Percentiles rank a stretch among this genome's conserved stretches.
These are phyloP conservation scores for Fonsecaea pedrosoi DNA, from an alignment of 2,329 filamentous ascomycete genomes.

Conservation along the genomic window DNA sequence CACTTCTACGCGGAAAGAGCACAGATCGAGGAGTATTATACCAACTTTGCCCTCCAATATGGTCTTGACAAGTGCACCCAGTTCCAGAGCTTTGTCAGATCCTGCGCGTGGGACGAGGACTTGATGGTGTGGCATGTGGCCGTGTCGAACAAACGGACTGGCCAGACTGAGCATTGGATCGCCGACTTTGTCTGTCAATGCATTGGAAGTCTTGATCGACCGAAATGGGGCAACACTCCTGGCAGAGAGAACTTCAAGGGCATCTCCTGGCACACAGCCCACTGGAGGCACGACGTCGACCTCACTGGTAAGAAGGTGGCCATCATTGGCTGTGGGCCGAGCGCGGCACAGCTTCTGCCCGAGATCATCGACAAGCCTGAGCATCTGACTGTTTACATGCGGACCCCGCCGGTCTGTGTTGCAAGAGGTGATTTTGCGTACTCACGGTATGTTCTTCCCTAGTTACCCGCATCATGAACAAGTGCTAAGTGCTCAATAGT, in stretches of 20 bases:
- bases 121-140: constrained; percentile 25
- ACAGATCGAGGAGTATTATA: constrained; percentile 25
- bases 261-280: constrained; percentile 20
- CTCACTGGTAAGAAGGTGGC: constrained; percentile 12
- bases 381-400: constrained; percentile 27
- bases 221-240: constrained; percentile 26
- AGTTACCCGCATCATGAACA: not conserved
- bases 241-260: constrained; percentile 24
- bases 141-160: constrained; percentile 16
- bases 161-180: constrained; percentile 24
- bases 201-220: constrained; percentile 22
- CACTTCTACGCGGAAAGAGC: constrained; percentile 22
- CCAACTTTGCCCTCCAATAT: constrained; percentile 15
- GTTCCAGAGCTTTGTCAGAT: constrained; percentile 23
- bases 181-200: constrained; percentile 26
- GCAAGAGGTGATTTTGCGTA: constrained; percentile 16
- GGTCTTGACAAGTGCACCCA: constrained; percentile 19
- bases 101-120: constrained; percentile 29
- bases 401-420: constrained; percentile 21
- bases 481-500: not conserved
- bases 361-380: constrained; percentile 23
- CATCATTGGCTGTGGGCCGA: constrained; percentile 27
- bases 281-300: constrained; percentile 17
- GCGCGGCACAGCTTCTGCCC: constrained; percentile 25
- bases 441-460: constrained; percentile 7